Percentiles rank a stretch among this genome's conserved stretches.
Evolutionary conservation across 106 monocot species (phyloP).

Genomic region (Hemerocallis citrina): DNA sequence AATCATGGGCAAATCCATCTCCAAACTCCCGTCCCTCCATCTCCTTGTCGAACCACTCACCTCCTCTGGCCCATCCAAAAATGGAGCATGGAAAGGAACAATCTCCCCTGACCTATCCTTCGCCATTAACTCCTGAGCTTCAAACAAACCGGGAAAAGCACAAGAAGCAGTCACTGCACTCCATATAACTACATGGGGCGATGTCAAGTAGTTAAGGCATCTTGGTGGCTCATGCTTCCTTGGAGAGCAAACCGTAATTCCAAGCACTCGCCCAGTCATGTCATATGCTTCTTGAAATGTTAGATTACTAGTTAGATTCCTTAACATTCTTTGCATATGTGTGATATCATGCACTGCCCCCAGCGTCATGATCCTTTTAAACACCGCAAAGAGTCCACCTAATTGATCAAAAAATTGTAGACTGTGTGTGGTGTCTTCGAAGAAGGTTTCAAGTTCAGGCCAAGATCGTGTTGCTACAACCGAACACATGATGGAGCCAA

Average conservation of each 20-base stretch:
- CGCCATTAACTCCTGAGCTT: slow-evolving; percentile 94
- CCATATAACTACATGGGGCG: slow-evolving; percentile 97
- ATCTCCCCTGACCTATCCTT: slow-evolving; percentile 84
- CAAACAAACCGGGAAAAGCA: slow-evolving; percentile 92
- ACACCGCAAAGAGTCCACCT: slow-evolving; percentile 72
- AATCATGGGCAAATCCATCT: slow-evolving; percentile 91
- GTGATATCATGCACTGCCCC: slow-evolving; percentile 89
- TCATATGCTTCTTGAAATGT: slow-evolving; percentile 97
- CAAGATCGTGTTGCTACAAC: slow-evolving; percentile 79
- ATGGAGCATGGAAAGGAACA: slow-evolving; percentile 77
- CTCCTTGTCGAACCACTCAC: slow-evolving; percentile 23
- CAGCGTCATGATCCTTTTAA: slow-evolving; percentile 59
- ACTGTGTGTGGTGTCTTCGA: slow-evolving; percentile 61
- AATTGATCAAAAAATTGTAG: slow-evolving; percentile 89
- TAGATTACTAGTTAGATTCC: slow-evolving; percentile 81
- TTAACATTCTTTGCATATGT: slow-evolving; percentile 59
- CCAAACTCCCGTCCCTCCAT: slow-evolving; percentile 97
- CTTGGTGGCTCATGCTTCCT: slow-evolving; percentile 93
- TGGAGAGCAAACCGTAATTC: slow-evolving; percentile 87
- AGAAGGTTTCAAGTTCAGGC: slow-evolving; percentile 85
- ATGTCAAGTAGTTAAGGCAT: slow-evolving; percentile 90
- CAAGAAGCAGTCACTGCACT: slow-evolving; percentile 96
- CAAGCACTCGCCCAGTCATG: slow-evolving; percentile 79
- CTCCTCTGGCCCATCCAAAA: slow-evolving; percentile 31
- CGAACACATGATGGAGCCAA: slow-evolving; percentile 81